A percentile compares a stretch with the other conserved stretches of the same genome.
Evolutionary conservation across 2,329 filamentous ascomycete genomes (phyloP).

Genomic region (Talaromyces sp.): DNA sequence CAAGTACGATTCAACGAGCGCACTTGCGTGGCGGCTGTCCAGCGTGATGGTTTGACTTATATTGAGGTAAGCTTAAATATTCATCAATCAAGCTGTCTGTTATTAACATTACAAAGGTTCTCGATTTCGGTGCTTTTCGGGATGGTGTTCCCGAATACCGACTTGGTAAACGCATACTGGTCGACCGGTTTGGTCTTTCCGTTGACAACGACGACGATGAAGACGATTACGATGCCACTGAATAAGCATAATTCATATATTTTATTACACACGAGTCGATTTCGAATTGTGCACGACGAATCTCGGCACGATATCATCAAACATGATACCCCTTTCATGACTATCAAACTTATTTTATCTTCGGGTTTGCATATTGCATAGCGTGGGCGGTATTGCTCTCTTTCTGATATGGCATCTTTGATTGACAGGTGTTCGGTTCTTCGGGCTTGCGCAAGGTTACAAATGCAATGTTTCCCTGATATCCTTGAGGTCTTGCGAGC

Average conservation of each 20-base stretch:
- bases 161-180: conserved; percentile 70
- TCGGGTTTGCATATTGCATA: conserved; percentile 34
- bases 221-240: conserved; percentile 29
- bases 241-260: not conserved
- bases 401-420: conserved; percentile 33
- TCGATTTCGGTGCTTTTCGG: conserved; percentile 91
- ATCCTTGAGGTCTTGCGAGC: conserved; percentile 17
- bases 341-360: conserved; percentile 24
- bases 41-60: conserved; percentile 87
- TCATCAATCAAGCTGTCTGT: conserved; percentile 15
- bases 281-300: not conserved
- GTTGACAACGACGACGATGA: conserved; percentile 33
- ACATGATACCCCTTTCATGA: conserved; percentile 38
- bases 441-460: conserved; percentile 20
- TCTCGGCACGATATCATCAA: conserved; percentile 10
- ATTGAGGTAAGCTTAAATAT: conserved; percentile 69
- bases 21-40: conserved; percentile 92
- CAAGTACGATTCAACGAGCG: conserved; percentile 97
- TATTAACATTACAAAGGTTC: conserved; percentile 60
- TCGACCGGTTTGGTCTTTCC: conserved; percentile 42
- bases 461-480: conserved; percentile 12
- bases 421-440: conserved; percentile 33
- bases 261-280: not conserved
- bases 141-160: conserved; percentile 77
- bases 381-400: conserved; percentile 33